Percentiles rank a stretch among this genome's conserved stretches.
Conservation (phyloP, 2,329 filamentous ascomycete genomes). For the Chaetomiaceae sp. region DNA sequence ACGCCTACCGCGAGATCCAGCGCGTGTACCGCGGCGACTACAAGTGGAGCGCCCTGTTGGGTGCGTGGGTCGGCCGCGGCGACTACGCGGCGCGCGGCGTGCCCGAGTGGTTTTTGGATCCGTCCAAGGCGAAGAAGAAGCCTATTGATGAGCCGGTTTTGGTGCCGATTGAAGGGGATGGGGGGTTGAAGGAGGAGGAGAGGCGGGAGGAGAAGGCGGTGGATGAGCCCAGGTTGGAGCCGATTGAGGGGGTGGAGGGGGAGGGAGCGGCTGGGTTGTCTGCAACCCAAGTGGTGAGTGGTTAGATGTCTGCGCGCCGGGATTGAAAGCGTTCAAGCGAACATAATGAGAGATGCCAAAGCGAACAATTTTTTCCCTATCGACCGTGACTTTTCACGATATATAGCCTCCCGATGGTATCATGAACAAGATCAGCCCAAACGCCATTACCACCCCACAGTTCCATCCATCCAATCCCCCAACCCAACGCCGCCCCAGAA, state of each 20-base stretch:
- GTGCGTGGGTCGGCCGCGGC: slow-evolving; percentile 73
- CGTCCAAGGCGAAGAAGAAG: slow-evolving; percentile 18
- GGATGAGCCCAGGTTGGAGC: slow-evolving; percentile 12
- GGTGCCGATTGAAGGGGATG: slow-evolving; percentile 8
- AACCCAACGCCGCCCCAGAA: background rate
- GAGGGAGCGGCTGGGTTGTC: background rate
- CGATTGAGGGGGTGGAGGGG: background rate
- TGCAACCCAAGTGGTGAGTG: background rate
- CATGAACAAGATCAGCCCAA: background rate
- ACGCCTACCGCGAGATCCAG: slow-evolving; percentile 79
- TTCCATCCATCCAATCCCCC: background rate
- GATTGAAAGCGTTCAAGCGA: background rate
- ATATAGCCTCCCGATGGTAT: slow-evolving; percentile 1
- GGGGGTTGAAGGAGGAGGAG: slow-evolving; percentile 6
- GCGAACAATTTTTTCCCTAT: too few species aligned
- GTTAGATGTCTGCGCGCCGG: background rate
- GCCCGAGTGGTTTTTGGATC: slow-evolving; percentile 64
- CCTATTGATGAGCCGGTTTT: slow-evolving; percentile 4
- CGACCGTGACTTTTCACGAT: too few species aligned
- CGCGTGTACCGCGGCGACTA: slow-evolving; percentile 69
- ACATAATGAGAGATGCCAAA: too few species aligned
- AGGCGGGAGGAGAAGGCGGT: background rate
- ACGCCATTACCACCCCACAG: background rate
- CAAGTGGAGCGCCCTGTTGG: slow-evolving; percentile 75
- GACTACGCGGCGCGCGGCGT: slow-evolving; percentile 68